Base-by-base conservation (phyloP, 2,329 filamentous ascomycete species). In the Diaporthe sp. region DNA sequence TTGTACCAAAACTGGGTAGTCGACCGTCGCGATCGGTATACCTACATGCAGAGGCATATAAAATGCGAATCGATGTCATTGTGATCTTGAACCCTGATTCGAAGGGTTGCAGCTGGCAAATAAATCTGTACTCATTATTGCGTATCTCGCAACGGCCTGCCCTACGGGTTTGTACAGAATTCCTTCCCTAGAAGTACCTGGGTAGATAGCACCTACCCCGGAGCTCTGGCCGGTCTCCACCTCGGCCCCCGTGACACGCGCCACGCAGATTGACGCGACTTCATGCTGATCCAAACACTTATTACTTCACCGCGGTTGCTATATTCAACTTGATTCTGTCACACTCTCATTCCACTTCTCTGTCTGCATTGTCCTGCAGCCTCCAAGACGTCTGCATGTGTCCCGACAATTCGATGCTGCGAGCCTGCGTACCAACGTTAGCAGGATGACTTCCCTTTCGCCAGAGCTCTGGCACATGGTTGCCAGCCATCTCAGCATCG, bases 391-490 rank as follows among this genome's bases (percentile, higher is more conserved):
- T n/a, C n/a, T 12, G 2, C 13, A 10, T 1, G 25, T 31, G 17
- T 5, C 44, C 2, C 22, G 3, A 5, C 4, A 17, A 7, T 2
- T 51, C 4, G 31, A 39, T 3, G 22, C 44, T 17, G 22, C 62
- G 6, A 51, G 22, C 44, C 22, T 34, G 46, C 22, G 39, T 39
- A 34, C 15, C 28, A 51, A 37, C 62, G 10, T 10, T 9, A 12
- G 19, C 44, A 39, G 31, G 19, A 68, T 68, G 62, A 3, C 1
- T 5, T 37, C 46, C 12, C 44, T 68, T 7, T 17, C 62, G 7
- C 10, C 62, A 19, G 62, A 68, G 62, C 44, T 68, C 46, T 68
- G 62, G 44, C 62, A 68, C 46, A 68, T 53, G 2, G 22, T 68
- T 53, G 46, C 44, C 46, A 39, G 44, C 22, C 7, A 39, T 68